phyloP scores from a whole-genome alignment of 345 rosid species.

The Eucalyptus grandis region DNA sequence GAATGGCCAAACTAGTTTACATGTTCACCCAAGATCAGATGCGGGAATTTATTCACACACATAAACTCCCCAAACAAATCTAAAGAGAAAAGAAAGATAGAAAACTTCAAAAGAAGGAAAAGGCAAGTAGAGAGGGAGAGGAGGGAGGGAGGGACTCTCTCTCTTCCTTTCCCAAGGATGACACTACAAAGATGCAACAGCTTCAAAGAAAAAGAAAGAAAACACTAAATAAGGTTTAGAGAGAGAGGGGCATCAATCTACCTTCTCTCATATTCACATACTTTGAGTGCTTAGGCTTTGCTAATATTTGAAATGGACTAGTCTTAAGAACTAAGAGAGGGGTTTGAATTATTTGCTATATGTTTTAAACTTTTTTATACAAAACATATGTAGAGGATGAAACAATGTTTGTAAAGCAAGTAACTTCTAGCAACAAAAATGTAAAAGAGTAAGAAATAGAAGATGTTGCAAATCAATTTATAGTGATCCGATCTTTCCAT shows the following conservation, averaged over 20 bases:
- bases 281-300: neutral
- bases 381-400: neutral
- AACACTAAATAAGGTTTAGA: neutral
- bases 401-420: neutral
- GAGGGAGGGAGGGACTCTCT: neutral
- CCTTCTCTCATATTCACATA: neutral
- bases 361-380: too few species aligned
- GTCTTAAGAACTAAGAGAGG: neutral
- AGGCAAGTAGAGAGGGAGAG: neutral
- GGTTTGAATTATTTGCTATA: neutral
- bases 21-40: neutral
- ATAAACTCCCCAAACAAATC: neutral
- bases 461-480: neutral
- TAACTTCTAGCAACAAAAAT: neutral
- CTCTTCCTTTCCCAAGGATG: neutral
- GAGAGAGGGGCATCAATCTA: neutral
- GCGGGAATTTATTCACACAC: neutral
- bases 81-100: neutral
- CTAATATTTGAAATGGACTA: neutral
- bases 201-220: neutral
- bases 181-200: fast-evolving
- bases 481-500: neutral
- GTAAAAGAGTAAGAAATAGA: neutral
- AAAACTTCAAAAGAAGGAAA: neutral
- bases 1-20: neutral